Base-by-base conservation (phyloP, 2,329 filamentous ascomycete species). In the Pyrenophora teres region DNA sequence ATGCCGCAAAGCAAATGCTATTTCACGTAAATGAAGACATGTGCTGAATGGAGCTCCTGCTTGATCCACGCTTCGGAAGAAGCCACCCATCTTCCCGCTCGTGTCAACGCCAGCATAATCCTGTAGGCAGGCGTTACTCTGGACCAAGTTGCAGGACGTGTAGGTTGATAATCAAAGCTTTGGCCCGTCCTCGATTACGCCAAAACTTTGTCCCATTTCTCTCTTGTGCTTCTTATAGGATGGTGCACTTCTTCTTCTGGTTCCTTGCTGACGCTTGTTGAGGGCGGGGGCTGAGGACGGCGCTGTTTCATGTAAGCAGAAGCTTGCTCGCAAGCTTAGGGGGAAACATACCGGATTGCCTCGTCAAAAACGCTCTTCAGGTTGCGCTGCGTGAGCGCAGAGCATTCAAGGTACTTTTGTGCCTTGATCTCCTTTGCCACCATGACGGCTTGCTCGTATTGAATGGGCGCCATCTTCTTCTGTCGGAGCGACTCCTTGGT, bases 291-390 rank as follows among this genome's bases (percentile, higher is more conserved):
- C 72, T 76, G 39, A 76, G 71, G 18, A 76, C 74, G 45, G 73
- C 73, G 45, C 74, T 76, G 54, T 8, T 36, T 15, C 40, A 42
- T 25, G 55, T 71, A 57, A 71, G 62, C 49, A 36, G n/a, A 21
- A 32, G 15, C 9, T 25, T 13, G 3, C 38, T 25, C 5, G 6
- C 9, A 16, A 2, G 25, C 5, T 10, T 8, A 16, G 1, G n/a
- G 38, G 16, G 9, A 25, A 19, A 78, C 87, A 66, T 79, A 97
- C 94, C 94, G 88, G 72, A 99, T 99, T 30, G 94, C 94, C 78
- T 97, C 93, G 72, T 99, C 94, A 72, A 99, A 99, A 41, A 99
- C 94, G 69, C 91, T 96, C 87, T 99, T 99, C 66, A 99, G 78
- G 76, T 97, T 97, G 70, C 93, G 83, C 81, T 97, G 94, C 32